These are phyloP conservation scores for Ceratobasidium sp. DNA, from an alignment of 1,284 basidiomycete species.

Conservation along the genomic window DNA sequence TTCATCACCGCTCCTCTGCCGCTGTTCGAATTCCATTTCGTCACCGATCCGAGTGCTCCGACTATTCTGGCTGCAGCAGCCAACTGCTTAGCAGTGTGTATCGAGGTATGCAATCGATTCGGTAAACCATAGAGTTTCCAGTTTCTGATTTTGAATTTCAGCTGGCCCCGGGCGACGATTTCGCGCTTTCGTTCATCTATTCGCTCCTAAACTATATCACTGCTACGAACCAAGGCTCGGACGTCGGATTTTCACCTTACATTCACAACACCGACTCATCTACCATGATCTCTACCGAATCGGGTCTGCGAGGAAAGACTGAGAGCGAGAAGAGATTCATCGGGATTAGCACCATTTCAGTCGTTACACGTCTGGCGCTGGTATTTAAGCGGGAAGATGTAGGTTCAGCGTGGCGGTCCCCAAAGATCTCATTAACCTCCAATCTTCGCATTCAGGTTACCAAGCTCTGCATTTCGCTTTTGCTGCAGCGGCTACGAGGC, in stretches of 20 bases:
- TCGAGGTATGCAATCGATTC: constrained; percentile 62
- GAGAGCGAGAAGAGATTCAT: constrained; percentile 87
- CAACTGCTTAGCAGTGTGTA: constrained; percentile 87
- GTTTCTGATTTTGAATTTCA: constrained; percentile 48
- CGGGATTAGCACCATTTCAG: constrained; percentile 89
- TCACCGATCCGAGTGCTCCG: constrained; percentile 72
- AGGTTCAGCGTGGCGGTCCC: constrained; percentile 38
- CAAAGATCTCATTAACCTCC: background rate
- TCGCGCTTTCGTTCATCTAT: constrained; percentile 95
- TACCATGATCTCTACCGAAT: constrained; percentile 62
- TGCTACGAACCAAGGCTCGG: constrained; percentile 76
- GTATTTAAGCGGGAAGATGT: constrained; percentile 85
- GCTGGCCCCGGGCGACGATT: constrained; percentile 87
- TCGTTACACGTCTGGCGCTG: constrained; percentile 82
- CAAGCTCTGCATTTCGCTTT: constrained; percentile 87
- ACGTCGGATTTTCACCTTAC: constrained; percentile 54
- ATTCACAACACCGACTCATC: constrained; percentile 55
- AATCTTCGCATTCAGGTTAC: constrained; percentile 65
- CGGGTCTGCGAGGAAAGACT: constrained; percentile 67
- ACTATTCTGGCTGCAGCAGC: constrained; percentile 85
- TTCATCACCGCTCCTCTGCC: constrained; percentile 89
- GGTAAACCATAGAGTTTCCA: background rate
- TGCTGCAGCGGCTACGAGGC: constrained; percentile 85
- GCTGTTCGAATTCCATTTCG: constrained; percentile 87
- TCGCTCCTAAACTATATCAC: constrained; percentile 92